Evolutionary conservation across 371 early-diverging fungal species (phyloP).

Genomic region (Mortierella sp.): DNA sequence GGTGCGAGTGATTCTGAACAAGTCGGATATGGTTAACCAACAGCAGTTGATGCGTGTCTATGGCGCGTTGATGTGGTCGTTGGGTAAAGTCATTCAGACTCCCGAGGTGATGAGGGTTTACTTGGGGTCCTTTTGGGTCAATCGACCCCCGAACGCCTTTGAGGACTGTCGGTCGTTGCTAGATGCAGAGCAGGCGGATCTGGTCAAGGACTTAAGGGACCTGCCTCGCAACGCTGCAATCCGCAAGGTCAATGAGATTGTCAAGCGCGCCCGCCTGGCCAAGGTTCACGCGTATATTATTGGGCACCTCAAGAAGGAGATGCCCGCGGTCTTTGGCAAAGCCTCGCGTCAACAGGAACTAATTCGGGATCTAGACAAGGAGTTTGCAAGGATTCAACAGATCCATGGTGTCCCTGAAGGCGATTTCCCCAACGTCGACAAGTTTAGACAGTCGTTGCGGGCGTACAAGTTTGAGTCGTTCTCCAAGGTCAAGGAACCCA

Average conservation of each 20-base stretch:
- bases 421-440: slow-evolving; percentile 81
- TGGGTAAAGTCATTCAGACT: slow-evolving; percentile 90
- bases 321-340: slow-evolving; percentile 92
- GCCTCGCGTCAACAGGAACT: slow-evolving; percentile 81
- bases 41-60: slow-evolving; percentile 94
- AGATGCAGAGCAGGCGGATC: slow-evolving; percentile 83
- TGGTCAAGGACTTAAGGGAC: slow-evolving; percentile 79
- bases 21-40: slow-evolving; percentile 87
- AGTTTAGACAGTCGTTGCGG: slow-evolving; percentile 71
- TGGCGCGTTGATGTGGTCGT: slow-evolving; percentile 96
- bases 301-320: slow-evolving; percentile 84
- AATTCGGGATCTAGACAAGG: slow-evolving; percentile 77
- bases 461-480: slow-evolving; percentile 86
- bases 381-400: slow-evolving; percentile 83
- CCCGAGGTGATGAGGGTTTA: slow-evolving; percentile 95
- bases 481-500: slow-evolving; percentile 73
- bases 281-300: slow-evolving; percentile 90
- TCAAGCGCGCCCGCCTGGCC: slow-evolving; percentile 88
- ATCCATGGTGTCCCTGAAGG: slow-evolving; percentile 78
- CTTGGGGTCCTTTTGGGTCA: slow-evolving; percentile 87
- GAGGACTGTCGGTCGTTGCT: slow-evolving; percentile 82
- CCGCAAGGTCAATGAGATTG: slow-evolving; percentile 91
- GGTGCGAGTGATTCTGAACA: slow-evolving; percentile 88
- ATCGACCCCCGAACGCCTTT: slow-evolving; percentile 79
- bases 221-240: slow-evolving; percentile 88